Conservation (phyloP, 73 alveolate species). For the Paramecium primaurelia region DNA sequence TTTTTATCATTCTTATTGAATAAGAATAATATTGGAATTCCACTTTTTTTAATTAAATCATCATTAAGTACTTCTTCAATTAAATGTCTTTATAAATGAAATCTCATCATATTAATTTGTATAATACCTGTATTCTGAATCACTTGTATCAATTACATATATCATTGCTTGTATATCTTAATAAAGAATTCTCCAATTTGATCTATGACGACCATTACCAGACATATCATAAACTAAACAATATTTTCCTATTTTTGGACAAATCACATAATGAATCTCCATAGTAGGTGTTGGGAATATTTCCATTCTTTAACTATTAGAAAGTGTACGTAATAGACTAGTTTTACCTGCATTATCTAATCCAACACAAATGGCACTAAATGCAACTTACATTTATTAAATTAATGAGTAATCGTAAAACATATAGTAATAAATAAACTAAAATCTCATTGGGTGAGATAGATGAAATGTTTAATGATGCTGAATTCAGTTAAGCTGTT, state of each 20-base stretch:
- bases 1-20: slow-evolving; percentile 6
- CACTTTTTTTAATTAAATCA: slow-evolving; percentile 8
- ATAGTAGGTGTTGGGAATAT: slow-evolving; percentile 35
- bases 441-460: not conserved
- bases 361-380: slow-evolving; percentile 1
- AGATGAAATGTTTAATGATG: not conserved
- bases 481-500: not conserved
- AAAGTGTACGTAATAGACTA: not conserved
- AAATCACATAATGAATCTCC: slow-evolving; percentile 2
- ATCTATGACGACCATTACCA: slow-evolving; percentile 21
- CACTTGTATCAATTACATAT: not conserved
- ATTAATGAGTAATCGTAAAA: not conserved
- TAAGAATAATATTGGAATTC: not conserved
- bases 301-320: slow-evolving; percentile 24
- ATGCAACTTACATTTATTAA: slow-evolving; percentile 29
- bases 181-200: not conserved
- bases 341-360: slow-evolving; percentile 42
- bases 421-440: not conserved
- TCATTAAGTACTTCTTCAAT: slow-evolving; percentile 14
- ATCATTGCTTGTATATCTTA: slow-evolving; percentile 2
- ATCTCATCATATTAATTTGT: not conserved
- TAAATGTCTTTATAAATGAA: not conserved
- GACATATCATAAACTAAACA: not conserved
- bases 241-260: not conserved
- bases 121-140: not conserved